Conservation (phyloP, 1,284 basidiomycete species). For the Coniferiporia sulphurascens region DNA sequence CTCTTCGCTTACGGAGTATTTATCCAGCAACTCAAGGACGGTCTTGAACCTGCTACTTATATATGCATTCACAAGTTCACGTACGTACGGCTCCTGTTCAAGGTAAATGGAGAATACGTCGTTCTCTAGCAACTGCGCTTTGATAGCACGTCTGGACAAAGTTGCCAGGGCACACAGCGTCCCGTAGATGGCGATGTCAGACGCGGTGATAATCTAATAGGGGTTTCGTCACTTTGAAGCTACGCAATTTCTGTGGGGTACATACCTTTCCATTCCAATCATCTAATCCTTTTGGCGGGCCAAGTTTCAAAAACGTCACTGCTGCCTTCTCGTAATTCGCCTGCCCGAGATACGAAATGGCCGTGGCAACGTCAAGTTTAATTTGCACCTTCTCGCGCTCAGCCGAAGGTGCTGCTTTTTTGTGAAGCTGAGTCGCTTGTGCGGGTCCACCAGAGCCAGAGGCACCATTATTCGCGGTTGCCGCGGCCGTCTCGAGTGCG, state of each 20-base stretch:
- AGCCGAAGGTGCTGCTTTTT: constrained; percentile 32
- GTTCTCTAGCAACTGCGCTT: constrained; percentile 64
- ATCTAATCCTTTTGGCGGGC: constrained; percentile 56
- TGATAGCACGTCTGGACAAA: constrained; percentile 65
- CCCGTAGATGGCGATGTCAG: constrained; percentile 81
- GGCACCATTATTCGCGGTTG: constrained; percentile 24
- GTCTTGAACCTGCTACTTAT: constrained; percentile 78
- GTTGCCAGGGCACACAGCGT: constrained; percentile 77
- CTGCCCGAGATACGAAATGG: constrained; percentile 65
- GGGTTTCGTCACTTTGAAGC: not conserved
- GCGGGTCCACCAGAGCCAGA: constrained; percentile 20
- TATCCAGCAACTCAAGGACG: constrained; percentile 67
- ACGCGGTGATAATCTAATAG: constrained; percentile 61
- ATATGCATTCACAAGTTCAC: constrained; percentile 80
- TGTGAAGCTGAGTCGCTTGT: constrained; percentile 25
- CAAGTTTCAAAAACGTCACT: constrained; percentile 60
- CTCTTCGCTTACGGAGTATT: constrained; percentile 55
- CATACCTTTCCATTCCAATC: constrained; percentile 67
- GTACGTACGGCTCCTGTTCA: constrained; percentile 80
- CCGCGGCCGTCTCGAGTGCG: constrained; percentile 59
- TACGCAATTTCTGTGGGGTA: not conserved
- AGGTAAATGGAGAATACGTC: constrained; percentile 69
- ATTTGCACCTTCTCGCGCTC: constrained; percentile 66
- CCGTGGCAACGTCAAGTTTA: constrained; percentile 75
- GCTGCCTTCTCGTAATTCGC: constrained; percentile 76